Conservation (phyloP, 2,329 filamentous ascomycete species). For the Rhytidhysteron rufulum region DNA sequence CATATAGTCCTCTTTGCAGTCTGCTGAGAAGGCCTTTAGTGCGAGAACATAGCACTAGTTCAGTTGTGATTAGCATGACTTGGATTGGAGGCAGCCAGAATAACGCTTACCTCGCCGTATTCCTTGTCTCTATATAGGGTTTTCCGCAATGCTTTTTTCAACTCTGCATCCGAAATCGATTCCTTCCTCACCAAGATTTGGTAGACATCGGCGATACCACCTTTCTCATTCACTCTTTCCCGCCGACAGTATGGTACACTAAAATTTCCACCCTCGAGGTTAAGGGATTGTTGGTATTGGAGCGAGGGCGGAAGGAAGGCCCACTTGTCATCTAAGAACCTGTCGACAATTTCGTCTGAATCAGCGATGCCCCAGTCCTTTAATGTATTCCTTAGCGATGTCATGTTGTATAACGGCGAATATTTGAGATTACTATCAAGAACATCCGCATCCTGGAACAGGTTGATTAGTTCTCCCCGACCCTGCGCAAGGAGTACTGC, state of each 20-base stretch:
- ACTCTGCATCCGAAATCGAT: slow-evolving; percentile 8
- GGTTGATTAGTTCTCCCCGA: slow-evolving; percentile 14
- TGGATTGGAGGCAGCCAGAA: too few species aligned
- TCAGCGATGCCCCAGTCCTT: slow-evolving; percentile 4
- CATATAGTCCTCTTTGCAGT: slow-evolving; percentile 16
- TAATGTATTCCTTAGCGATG: slow-evolving; percentile 1
- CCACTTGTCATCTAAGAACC: slow-evolving; percentile 17
- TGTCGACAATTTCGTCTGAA: slow-evolving; percentile 5
- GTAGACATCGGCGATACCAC: slow-evolving; percentile 23
- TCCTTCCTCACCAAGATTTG: slow-evolving; percentile 16
- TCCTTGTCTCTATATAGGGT: slow-evolving; percentile 7
- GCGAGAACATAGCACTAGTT: slow-evolving; percentile 31
- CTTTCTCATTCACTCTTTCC: slow-evolving; percentile 19
- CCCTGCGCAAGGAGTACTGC: slow-evolving; percentile 16
- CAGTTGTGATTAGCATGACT: too few species aligned
- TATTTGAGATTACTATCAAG: slow-evolving; percentile 12
- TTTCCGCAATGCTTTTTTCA: slow-evolving; percentile 7
- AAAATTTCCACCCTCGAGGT: slow-evolving; percentile 5
- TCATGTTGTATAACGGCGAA: not conserved
- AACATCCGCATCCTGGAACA: slow-evolving; percentile 13
- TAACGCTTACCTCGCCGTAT: slow-evolving; percentile 10
- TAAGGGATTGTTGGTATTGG: slow-evolving; percentile 6
- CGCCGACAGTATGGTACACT: slow-evolving; percentile 19
- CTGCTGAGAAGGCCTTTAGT: slow-evolving; percentile 21
- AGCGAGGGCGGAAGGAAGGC: slow-evolving; percentile 15